These are phyloP conservation scores for Aspergillus intermedius DNA, from an alignment of 2,329 filamentous ascomycete species.

Conservation along the genomic window DNA sequence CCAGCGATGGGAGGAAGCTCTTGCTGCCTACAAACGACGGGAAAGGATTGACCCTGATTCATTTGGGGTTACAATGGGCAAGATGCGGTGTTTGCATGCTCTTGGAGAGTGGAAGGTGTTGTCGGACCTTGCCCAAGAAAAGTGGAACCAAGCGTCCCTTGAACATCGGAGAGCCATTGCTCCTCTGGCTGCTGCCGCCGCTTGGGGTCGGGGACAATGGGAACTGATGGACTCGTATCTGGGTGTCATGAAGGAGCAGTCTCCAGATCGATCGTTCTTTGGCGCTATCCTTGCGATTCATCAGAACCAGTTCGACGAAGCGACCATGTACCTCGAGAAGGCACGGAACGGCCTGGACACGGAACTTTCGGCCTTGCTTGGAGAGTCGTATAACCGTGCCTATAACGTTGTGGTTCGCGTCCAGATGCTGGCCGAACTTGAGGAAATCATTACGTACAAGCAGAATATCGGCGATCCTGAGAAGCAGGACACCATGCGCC, in stretches of 20 bases:
- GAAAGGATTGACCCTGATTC: conserved; percentile 69
- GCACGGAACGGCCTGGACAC: conserved; percentile 94
- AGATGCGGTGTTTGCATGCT: conserved; percentile 97
- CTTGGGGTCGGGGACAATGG: conserved; percentile 96
- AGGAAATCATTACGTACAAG: conserved; percentile 98
- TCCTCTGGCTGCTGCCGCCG: conserved; percentile 85
- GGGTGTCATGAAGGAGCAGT: conserved; percentile 86
- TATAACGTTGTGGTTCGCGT: conserved; percentile 96
- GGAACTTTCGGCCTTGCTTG: conserved; percentile 90
- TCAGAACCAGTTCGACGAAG: conserved; percentile 90
- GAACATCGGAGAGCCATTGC: conserved; percentile 89
- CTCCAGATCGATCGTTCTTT: conserved; percentile 94
- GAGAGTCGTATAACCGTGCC: conserved; percentile 94
- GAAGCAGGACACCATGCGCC: conserved; percentile 83
- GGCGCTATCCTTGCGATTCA: conserved; percentile 92
- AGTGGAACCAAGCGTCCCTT: conserved; percentile 81
- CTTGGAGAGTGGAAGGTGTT: conserved; percentile 96
- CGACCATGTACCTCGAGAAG: conserved; percentile 80
- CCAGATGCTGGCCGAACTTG: conserved; percentile 96
- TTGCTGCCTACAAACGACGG: conserved; percentile 83
- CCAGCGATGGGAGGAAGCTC: conserved; percentile 94
- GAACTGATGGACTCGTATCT: conserved; percentile 97
- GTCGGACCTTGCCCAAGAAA: conserved; percentile 80
- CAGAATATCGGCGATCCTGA: conserved; percentile 71
- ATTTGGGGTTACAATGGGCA: conserved; percentile 97